Evolutionary conservation across 805 yeast species (phyloP), one percentile per base, ranked within the genome.

Genomic region (Helenozyma baotianmanensis): DNA sequence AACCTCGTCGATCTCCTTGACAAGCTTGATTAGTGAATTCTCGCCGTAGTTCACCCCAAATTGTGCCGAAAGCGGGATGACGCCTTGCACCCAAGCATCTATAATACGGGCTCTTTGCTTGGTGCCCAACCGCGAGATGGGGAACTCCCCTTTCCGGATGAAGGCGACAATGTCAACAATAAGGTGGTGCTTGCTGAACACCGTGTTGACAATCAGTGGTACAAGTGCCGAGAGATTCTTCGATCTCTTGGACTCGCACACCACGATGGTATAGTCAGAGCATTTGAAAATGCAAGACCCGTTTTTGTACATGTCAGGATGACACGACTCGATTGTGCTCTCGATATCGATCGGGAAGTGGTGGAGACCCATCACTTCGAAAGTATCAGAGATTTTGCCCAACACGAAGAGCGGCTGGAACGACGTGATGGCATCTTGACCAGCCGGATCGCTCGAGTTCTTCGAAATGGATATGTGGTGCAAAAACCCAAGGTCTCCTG

Each of bases 401-500:
- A 92, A 57, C 4, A 87, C 87, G 56, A 82, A 92, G 32, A 92
- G 64, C 4, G 92, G 79, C 51, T 88, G 96, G 57, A 87, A 67
- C 4, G 69, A 50, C 2, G 65, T 53, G 19, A 54, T 47, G 12
- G 35, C 47, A 12, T 35, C 42, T 6, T 5, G 19, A 6, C 7
- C 19, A 6, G 19, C 19, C 5, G 5, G 5, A 10, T 38, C 39
- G 16, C 31, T 26, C 51, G 55, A 7, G 52, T 71, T 50, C 58
- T 70, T 53, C 54, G 53, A 70, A 48, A 50, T 68, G 9, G 68
- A 68, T 4, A 87, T 79, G 14, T 79, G 81, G 50, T 88, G 95
- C 35, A 92, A 67, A 54, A 92, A 92, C 0, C 99, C 99, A 23
- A 92, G 64, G 52, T 92, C 97, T 1, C 97, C 97, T 0, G 97